A percentile compares a stretch with the other conserved stretches of the same genome.
These are phyloP conservation scores for Epichloe aotearoae DNA, from an alignment of 2,329 filamentous ascomycete genomes.

Conservation along the genomic window DNA sequence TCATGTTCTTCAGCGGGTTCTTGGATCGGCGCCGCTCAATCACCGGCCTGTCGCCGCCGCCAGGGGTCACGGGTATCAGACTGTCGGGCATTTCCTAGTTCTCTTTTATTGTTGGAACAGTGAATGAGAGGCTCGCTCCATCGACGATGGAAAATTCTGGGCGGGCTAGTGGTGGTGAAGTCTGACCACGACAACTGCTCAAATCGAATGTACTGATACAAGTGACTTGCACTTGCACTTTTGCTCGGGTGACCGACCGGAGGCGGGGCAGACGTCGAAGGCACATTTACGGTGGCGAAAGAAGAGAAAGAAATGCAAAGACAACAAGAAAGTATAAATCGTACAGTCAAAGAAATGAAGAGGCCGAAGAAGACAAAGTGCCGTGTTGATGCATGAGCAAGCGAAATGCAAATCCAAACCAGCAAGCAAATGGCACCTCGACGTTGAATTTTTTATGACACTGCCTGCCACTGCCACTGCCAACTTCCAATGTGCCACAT, in stretches of 20 bases:
- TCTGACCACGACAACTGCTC: no score
- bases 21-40: constrained; percentile 20
- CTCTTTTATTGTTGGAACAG: neutral
- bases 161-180: no score
- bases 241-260: no score
- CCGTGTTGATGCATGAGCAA: neutral
- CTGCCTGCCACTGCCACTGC: neutral
- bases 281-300: neutral
- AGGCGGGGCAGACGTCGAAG: neutral
- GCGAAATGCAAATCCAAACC: neutral
- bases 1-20: constrained; percentile 24
- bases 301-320: neutral
- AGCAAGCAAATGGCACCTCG: neutral
- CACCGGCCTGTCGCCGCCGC: constrained; percentile 12
- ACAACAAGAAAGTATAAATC: neutral
- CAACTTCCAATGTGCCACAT: neutral
- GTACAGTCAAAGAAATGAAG: neutral
- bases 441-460: neutral
- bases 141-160: neutral
- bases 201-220: no score
- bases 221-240: no score
- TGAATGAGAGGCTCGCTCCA: neutral
- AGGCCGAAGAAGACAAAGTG: neutral
- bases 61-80: constrained; percentile 13
- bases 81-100: constrained; percentile 15